Evolutionary conservation across 2,329 filamentous ascomycete genomes (phyloP).

Genomic region (Colletotrichum sp.): DNA sequence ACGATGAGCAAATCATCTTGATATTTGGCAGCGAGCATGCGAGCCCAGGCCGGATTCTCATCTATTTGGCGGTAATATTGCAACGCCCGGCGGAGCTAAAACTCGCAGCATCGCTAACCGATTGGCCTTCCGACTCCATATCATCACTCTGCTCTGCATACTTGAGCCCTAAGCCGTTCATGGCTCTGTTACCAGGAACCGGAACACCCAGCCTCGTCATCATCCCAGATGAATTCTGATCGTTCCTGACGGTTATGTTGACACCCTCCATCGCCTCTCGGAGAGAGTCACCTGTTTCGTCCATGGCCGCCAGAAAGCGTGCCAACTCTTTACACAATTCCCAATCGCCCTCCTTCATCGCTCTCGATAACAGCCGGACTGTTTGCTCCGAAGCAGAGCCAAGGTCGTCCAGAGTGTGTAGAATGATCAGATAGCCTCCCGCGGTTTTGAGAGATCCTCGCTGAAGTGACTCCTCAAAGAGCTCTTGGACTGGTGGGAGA

Average conservation of each 20-base stretch:
- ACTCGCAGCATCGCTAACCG: conserved; percentile 41
- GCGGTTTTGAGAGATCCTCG: conserved; percentile 91
- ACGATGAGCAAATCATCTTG: background rate
- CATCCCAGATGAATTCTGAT: conserved; percentile 3
- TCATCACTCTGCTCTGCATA: conserved; percentile 37
- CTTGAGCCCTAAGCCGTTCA: conserved; percentile 33
- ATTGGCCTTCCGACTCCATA: conserved; percentile 39
- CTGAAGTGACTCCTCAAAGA: conserved; percentile 91
- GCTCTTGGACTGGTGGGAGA: conserved; percentile 84
- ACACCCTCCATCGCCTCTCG: conserved; percentile 72
- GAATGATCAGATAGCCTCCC: conserved; percentile 91
- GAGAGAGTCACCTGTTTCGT: conserved; percentile 83
- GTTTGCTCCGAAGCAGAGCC: conserved; percentile 76
- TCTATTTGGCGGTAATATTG: background rate
- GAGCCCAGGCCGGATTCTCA: background rate
- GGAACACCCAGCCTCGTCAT: conserved; percentile 19
- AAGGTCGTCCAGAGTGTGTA: conserved; percentile 81
- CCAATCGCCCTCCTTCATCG: conserved; percentile 88
- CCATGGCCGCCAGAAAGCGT: conserved; percentile 91
- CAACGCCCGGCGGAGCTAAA: conserved; percentile 32
- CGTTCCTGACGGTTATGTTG: conserved; percentile 40
- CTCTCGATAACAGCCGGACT: conserved; percentile 79
- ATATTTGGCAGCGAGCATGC: background rate
- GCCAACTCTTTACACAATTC: conserved; percentile 94
- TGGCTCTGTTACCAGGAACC: conserved; percentile 20